Evolutionary conservation across 306 rosid genomes (phyloP).

Genomic region (Corylus americana): DNA sequence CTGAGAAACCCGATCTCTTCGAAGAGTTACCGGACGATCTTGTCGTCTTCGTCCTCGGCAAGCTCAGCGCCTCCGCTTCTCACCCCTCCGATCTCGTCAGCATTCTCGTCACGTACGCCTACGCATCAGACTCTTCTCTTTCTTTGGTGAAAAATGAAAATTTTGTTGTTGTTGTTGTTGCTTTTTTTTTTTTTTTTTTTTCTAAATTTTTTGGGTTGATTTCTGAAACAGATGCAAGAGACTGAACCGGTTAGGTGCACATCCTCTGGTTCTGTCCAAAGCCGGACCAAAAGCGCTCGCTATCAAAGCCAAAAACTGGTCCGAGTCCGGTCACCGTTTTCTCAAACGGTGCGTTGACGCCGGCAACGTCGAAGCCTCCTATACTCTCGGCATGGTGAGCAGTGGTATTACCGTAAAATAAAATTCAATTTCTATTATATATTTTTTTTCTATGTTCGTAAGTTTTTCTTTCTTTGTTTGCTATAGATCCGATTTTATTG

Average conservation of each 20-base stretch:
- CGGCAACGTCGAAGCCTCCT: conserved; percentile 77
- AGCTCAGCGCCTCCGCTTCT: conserved; percentile 65
- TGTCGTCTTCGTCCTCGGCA: conserved; percentile 58
- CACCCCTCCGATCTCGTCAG: conserved; percentile 66
- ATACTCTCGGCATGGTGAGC: conserved; percentile 94
- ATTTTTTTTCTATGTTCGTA: neutral
- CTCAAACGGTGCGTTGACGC: conserved; percentile 60
- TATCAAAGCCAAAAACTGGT: conserved; percentile 59
- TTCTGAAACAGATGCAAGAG: conserved; percentile 60
- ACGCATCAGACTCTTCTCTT: neutral
- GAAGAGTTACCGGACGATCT: conserved; percentile 74
- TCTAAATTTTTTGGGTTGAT: neutral
- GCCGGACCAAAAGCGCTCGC: conserved; percentile 55
- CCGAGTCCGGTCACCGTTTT: conserved; percentile 60
- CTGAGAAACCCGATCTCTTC: conserved; percentile 43
- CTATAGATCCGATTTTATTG: conserved; percentile 85
- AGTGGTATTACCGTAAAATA: neutral
- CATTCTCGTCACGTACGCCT: conserved; percentile 55
- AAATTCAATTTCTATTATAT: neutral
- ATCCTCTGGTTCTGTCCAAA: conserved; percentile 64
- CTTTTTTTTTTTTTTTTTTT: neutral
- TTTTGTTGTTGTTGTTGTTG: neutral
- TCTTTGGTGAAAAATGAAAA: neutral
- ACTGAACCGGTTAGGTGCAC: conserved; percentile 50
- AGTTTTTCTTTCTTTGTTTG: neutral